Evolutionary conservation across 208 protist genomes (phyloP).

Genomic region (Phytomonas francai): DNA sequence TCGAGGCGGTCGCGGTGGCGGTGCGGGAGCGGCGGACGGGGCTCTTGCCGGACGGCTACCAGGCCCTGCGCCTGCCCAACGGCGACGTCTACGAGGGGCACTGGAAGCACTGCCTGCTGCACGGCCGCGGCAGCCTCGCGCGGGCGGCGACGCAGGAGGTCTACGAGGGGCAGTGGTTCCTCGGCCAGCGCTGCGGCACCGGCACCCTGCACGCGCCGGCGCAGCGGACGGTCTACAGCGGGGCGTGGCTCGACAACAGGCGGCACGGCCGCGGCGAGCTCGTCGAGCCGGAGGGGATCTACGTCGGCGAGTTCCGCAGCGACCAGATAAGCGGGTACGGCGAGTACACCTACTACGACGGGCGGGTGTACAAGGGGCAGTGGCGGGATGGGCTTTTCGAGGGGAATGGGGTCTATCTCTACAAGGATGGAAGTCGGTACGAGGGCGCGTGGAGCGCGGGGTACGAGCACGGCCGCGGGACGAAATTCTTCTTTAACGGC

Average conservation of each 20-base stretch:
- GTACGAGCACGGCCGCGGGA: constrained; percentile 63
- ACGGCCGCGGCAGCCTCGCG: constrained; percentile 71
- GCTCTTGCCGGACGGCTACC: constrained; percentile 66
- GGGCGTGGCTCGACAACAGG: constrained; percentile 74
- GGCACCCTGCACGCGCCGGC: constrained; percentile 34
- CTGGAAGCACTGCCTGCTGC: constrained; percentile 81
- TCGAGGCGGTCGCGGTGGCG: constrained; percentile 36
- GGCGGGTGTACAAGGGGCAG: constrained; percentile 87
- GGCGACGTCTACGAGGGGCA: constrained; percentile 82
- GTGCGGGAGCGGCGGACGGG: constrained; percentile 53
- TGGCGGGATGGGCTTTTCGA: constrained; percentile 70
- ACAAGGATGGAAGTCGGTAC: constrained; percentile 64
- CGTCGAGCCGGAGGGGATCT: constrained; percentile 73
- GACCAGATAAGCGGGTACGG: constrained; percentile 76
- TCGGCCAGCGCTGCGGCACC: constrained; percentile 61
- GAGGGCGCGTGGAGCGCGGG: constrained; percentile 70
- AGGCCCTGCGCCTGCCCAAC: constrained; percentile 76
- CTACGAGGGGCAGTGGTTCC: constrained; percentile 88
- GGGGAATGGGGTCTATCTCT: constrained; percentile 62
- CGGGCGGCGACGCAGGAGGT: constrained; percentile 44
- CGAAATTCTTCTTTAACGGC: constrained; percentile 69
- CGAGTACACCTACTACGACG: constrained; percentile 81
- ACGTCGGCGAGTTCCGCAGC: constrained; percentile 71
- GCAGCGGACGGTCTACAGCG: constrained; percentile 33
- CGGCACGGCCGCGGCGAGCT: constrained; percentile 78